Conservation (phyloP, 2,329 filamentous ascomycete species). For the Penicillium paneum region DNA sequence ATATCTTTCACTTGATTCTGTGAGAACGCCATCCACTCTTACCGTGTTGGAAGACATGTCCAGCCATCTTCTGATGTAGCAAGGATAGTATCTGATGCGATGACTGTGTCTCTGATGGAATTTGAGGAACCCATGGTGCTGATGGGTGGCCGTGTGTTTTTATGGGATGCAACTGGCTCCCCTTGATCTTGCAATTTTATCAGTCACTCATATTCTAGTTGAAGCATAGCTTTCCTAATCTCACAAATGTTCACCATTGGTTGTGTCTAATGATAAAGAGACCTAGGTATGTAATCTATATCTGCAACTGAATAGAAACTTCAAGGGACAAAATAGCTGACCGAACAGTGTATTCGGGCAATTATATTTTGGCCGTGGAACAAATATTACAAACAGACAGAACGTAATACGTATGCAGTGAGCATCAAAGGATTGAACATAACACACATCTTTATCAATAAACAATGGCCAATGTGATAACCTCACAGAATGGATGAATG, state of each 20-base stretch:
- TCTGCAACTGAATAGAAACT: not conserved
- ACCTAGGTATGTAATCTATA: not conserved
- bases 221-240: conserved; percentile 5
- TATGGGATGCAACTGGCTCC: conserved; percentile 4
- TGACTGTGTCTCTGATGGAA: not conserved
- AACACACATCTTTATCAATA: not conserved
- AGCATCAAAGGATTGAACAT: not conserved
- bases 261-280: not conserved
- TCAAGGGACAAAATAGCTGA: not conserved
- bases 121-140: not conserved
- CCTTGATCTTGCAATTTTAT: conserved; percentile 7
- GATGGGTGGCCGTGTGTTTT: not conserved
- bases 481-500: not conserved
- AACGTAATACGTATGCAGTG: not conserved
- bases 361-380: not conserved
- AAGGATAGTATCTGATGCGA: not conserved
- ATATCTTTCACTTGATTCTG: not conserved
- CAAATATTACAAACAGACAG: not conserved
- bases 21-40: not conserved
- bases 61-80: conserved; percentile 2
- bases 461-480: not conserved
- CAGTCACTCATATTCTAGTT: conserved; percentile 9
- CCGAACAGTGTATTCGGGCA: not conserved
- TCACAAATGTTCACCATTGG: conserved; percentile 1
- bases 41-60: not conserved